A percentile compares a stretch with the other conserved stretches of the same genome.
phyloP scores from a whole-genome alignment of 106 monocot species.

The Allium sativum region DNA sequence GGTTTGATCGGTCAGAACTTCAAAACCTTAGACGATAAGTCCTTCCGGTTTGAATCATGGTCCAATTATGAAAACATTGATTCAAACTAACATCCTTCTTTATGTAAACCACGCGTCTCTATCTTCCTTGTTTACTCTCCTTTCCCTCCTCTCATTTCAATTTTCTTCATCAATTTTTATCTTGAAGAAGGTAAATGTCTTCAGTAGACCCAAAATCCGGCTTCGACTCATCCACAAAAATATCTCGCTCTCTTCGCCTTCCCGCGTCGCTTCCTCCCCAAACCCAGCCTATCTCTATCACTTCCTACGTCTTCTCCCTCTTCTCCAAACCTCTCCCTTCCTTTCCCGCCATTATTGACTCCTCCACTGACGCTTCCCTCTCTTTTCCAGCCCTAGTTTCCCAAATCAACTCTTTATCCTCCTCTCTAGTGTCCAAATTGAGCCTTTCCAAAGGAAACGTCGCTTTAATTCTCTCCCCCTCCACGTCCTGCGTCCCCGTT shows the following conservation, averaged over 20 bases:
- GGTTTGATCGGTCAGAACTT: too few species aligned
- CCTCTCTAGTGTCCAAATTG: conserved; percentile 7
- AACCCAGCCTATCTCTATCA: conserved; percentile 10
- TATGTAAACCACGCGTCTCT: too few species aligned
- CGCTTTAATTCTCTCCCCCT: conserved; percentile 15
- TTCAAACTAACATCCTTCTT: too few species aligned
- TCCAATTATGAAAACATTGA: too few species aligned
- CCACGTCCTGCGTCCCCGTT: conserved; percentile 17
- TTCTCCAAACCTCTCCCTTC: conserved; percentile 13
- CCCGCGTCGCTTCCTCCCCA: conserved; percentile 11
- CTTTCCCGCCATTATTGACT: conserved; percentile 22
- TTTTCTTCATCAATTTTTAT: too few species aligned
- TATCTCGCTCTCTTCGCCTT: conserved; percentile 15
- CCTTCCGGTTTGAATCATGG: too few species aligned
- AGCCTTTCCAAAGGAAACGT: conserved; percentile 11
- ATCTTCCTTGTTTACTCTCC: too few species aligned
- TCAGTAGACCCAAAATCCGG: conserved; percentile 8
- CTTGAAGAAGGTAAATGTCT: not conserved
- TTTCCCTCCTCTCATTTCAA: too few species aligned
- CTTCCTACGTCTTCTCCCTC: conserved; percentile 21
- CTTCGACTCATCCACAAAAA: conserved; percentile 11
- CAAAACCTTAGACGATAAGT: too few species aligned
- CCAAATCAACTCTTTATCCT: conserved; percentile 9
- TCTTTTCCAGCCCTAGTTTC: conserved; percentile 10
- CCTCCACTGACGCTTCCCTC: conserved; percentile 14